Evolutionary conservation across 768 basidiomycete species (phyloP), one percentile per base, ranked within the genome.

Genomic region (Phlebiopsis flavidoalba): DNA sequence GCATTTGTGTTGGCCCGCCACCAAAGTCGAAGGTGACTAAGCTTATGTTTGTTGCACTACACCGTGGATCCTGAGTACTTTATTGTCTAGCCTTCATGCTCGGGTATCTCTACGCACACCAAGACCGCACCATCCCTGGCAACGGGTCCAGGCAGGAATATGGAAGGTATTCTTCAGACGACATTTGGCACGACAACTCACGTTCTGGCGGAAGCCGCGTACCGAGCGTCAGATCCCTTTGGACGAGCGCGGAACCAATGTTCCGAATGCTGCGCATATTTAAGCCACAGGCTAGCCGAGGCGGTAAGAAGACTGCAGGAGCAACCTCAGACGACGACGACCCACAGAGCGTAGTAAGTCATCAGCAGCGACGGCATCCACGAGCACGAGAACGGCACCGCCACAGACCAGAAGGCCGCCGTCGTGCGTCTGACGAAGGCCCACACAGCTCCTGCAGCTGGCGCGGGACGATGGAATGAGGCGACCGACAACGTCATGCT

Each of bases 1-100:
- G 80, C 77, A 26, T 88, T 92, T 65, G 75, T 89, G n/a, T 45
- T 92, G 89, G 89, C 89, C n/a, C 89, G 3, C 85, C 88, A 11
- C 72, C 70, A 51, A 64, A 53, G 22, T 65, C 64, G 60, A 68
- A 71, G 72, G 71, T 76, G 69, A 21, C 3, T 12, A n/a, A n/a
- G n/a, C 26, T 47, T 40, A 19, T 24, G 15, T 43, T n/a, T 43
- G 19, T 19, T 35, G 19, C 33, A 17, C 31, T 36, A 10, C 21
- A 36, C 21, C n/a, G 12, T n/a, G 52, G 15, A 7, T 8, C 3
- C 21, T 63, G 57, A 54, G 47, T 21, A 15, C 12, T 21, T 3
- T 26, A 12, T 43, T 11, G 21, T 50, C 15, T 60, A 72, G 71
- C 63, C 65, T 0, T 62, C 63, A n/a, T 21, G 61, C 64, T 7